Evolutionary conservation across 2,329 filamentous ascomycete species (phyloP).

Genomic region (Xylaria sp.): DNA sequence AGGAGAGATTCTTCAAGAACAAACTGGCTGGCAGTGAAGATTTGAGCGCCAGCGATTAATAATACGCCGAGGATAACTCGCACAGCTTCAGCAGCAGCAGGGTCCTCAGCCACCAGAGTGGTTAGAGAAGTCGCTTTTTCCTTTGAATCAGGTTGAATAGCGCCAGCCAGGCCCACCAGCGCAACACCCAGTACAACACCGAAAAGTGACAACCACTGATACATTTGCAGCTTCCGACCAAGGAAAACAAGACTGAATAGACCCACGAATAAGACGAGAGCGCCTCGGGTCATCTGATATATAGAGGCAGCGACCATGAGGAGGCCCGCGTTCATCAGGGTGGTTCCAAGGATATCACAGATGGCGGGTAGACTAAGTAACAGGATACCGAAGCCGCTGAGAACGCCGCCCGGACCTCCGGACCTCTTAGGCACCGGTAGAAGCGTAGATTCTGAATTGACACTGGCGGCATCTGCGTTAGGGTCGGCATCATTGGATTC

Average conservation of each 20-base stretch:
- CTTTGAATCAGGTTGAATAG: conserved; percentile 77
- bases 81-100: conserved; percentile 62
- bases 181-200: conserved; percentile 90
- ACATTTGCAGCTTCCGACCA: conserved; percentile 79
- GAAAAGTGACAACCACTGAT: conserved; percentile 91
- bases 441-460: conserved; percentile 57
- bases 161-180: conserved; percentile 88
- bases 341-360: conserved; percentile 95
- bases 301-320: conserved; percentile 95
- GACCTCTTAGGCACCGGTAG: conserved; percentile 35
- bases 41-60: conserved; percentile 91
- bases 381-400: conserved; percentile 77
- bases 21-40: conserved; percentile 97
- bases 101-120: conserved; percentile 49
- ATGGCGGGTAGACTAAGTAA: conserved; percentile 87
- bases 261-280: conserved; percentile 93
- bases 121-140: conserved; percentile 52
- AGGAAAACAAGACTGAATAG: conserved; percentile 95
- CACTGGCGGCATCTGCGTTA: conserved; percentile 59
- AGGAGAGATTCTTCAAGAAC: conserved; percentile 96
- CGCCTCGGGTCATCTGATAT: conserved; percentile 98
- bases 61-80: conserved; percentile 84
- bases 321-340: conserved; percentile 95
- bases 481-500: conserved; percentile 60
- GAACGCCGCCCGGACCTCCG: conserved; percentile 62